phyloP scores from a whole-genome alignment of 441 rosid species.

The Adansonia grandidieri region DNA sequence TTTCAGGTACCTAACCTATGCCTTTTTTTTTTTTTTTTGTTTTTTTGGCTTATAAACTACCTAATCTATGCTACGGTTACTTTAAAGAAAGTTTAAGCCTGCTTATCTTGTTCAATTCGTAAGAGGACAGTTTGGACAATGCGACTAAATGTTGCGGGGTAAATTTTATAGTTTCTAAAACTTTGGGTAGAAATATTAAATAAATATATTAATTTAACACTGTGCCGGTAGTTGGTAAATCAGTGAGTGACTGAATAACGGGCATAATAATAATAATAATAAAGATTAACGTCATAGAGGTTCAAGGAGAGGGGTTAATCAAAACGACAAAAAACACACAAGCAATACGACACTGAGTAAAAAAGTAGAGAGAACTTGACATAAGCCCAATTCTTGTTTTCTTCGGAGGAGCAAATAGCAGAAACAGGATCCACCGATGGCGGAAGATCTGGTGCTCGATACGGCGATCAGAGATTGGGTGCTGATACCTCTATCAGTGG shows the following conservation, averaged over 20 bases:
- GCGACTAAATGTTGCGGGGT: not conserved
- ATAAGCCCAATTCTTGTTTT: not conserved
- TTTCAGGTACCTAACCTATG: no score
- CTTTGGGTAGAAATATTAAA: not conserved
- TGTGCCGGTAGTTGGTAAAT: not conserved
- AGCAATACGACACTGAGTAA: not conserved
- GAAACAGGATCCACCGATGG: conserved; percentile 48
- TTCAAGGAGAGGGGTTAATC: not conserved
- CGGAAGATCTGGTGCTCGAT: conserved; percentile 92
- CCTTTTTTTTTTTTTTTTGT: no score
- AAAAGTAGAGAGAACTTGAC: not conserved
- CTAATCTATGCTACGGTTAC: no score
- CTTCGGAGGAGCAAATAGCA: not conserved
- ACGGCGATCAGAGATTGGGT: conserved; percentile 99
- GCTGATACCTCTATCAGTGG: conserved; percentile 83
- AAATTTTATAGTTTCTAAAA: not conserved
- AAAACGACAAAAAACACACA: not conserved
- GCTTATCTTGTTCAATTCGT: not conserved
- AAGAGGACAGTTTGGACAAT: not conserved
- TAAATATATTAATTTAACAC: not conserved
- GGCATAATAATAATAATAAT: no score
- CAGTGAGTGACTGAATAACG: not conserved
- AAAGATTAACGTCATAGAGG: no score
- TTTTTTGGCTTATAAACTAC: no score
- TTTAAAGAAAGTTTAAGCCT: no score